These are phyloP conservation scores for Populus euphratica DNA, from an alignment of 345 rosid species.

Conservation along the genomic window DNA sequence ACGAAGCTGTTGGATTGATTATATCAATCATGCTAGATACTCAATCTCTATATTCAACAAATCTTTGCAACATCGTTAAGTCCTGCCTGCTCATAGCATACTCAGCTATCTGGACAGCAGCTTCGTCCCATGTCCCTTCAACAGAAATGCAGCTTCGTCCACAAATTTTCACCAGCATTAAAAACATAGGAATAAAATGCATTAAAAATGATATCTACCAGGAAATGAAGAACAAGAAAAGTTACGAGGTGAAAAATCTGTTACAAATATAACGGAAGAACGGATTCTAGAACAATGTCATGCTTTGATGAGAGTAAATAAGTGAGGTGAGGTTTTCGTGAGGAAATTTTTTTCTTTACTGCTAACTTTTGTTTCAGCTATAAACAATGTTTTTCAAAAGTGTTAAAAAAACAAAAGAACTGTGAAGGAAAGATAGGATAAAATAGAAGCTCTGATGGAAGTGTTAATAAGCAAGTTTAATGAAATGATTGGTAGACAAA, in stretches of 20 bases:
- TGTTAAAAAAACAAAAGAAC: too few relatives aligned
- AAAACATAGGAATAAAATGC: neutral
- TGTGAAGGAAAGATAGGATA: too few relatives aligned
- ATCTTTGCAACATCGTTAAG: slow-evolving; percentile 24
- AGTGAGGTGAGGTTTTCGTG: too few relatives aligned
- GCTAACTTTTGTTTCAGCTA: too few relatives aligned
- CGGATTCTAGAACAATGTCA: too few relatives aligned
- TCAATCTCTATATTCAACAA: slow-evolving; percentile 21
- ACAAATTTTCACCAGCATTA: neutral
- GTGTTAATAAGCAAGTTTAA: too few relatives aligned
- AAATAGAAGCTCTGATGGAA: too few relatives aligned
- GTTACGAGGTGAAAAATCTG: neutral
- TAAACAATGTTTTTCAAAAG: too few relatives aligned
- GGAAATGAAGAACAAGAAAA: slow-evolving; percentile 34
- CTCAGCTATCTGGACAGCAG: slow-evolving; percentile 8
- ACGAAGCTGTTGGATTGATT: neutral
- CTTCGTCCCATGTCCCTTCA: slow-evolving; percentile 24
- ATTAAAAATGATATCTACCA: slow-evolving; percentile 23
- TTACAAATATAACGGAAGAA: too few relatives aligned
- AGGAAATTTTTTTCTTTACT: too few relatives aligned
- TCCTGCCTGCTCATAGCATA: slow-evolving; percentile 26
- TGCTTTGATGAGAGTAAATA: too few relatives aligned
- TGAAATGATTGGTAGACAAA: too few relatives aligned
- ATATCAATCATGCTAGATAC: neutral
- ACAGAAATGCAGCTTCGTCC: slow-evolving; percentile 30